phyloP scores from a whole-genome alignment of 495 filamentous ascomycete genomes.

The Tuber magnatum region DNA sequence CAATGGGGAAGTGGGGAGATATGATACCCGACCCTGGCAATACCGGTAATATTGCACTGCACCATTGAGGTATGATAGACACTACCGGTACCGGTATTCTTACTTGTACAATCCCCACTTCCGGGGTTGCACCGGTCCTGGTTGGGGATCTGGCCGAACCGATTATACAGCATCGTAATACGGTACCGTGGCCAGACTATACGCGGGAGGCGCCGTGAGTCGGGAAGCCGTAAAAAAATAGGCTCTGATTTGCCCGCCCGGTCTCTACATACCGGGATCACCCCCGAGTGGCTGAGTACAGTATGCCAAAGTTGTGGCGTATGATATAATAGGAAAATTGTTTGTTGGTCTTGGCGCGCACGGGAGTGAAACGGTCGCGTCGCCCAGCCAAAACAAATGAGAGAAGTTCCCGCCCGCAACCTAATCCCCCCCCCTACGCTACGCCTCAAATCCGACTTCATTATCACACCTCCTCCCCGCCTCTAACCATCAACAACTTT shows the following conservation, averaged over 20 bases:
- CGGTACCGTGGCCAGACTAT: too few species aligned
- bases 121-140: too few species aligned
- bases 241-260: too few species aligned
- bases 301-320: background rate
- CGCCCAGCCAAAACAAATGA: slow-evolving; percentile 2
- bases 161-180: too few species aligned
- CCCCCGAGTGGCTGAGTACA: background rate
- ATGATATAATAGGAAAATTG: too few species aligned
- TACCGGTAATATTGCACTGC: background rate
- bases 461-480: background rate
- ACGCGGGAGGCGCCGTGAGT: too few species aligned
- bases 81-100: too few species aligned
- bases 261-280: background rate
- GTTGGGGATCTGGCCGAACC: too few species aligned
- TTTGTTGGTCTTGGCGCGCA: background rate
- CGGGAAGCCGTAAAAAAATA: too few species aligned
- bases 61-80: background rate
- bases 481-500: background rate
- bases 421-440: background rate
- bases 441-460: background rate
- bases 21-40: background rate
- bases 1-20: background rate
- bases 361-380: background rate
- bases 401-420: background rate
- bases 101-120: too few species aligned